These are phyloP conservation scores for Apiospora rasikravindrae DNA, from an alignment of 2,329 filamentous ascomycete species.

Conservation along the genomic window DNA sequence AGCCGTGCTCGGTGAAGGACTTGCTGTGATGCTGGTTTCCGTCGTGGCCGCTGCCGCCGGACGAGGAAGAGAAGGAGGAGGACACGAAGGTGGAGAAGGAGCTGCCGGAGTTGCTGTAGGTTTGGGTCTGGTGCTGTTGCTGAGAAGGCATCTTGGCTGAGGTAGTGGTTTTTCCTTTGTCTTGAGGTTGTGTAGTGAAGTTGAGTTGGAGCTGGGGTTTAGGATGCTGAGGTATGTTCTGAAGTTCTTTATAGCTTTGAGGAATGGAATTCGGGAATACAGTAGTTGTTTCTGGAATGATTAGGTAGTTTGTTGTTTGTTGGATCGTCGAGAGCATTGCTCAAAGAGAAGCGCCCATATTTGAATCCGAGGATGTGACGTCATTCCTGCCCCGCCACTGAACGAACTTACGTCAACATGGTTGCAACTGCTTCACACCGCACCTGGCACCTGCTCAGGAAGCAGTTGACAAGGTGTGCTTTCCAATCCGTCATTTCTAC, in stretches of 20 bases:
- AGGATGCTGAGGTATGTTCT: not conserved
- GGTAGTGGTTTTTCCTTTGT: not conserved
- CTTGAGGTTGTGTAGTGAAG: not conserved
- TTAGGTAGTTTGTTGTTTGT: not conserved
- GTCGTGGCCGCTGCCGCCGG: not conserved
- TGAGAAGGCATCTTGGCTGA: not conserved
- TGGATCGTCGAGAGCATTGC: not conserved
- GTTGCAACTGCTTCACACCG: not conserved
- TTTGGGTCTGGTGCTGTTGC: not conserved
- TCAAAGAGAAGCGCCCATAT: not conserved
- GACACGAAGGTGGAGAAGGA: constrained; percentile 15
- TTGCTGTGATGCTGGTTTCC: not conserved
- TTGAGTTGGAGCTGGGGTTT: not conserved
- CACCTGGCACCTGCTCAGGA: not conserved
- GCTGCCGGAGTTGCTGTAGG: not conserved
- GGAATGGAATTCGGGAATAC: not conserved
- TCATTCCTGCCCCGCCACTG: not conserved
- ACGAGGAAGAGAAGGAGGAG: not conserved
- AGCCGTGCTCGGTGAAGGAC: constrained; percentile 3
- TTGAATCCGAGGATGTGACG: not conserved
- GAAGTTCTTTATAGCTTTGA: not conserved
- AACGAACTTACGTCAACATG: not conserved
- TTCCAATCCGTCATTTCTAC: no score
- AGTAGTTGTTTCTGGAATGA: not conserved
- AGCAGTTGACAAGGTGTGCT: not conserved